Evolutionary conservation across 345 rosid species (phyloP), one percentile per base, ranked within the genome.

Genomic region (Pistacia vera): DNA sequence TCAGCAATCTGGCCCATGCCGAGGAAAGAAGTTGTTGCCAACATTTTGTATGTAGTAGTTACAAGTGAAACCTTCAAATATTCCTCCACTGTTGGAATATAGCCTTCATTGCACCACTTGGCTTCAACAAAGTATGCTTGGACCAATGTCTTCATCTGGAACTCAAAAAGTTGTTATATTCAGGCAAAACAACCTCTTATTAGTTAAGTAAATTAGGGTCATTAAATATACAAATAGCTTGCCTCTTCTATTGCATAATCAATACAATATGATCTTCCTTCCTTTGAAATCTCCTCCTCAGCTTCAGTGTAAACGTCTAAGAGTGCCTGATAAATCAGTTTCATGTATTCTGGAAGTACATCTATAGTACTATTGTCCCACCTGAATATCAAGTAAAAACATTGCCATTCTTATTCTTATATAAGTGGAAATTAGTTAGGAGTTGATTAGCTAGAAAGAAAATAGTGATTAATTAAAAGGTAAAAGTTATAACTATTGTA

Each of bases 31-130:
- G 33, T 30, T 30, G 46, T 41, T 1, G 46, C 46, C 8, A 41
- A 41, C 46, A 41, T 51, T 51, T 11, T 3, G 17, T 11, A 51
- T 2, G 16, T 4, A 51, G 13, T 2, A 4, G 55, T 11, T 12
- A 51, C 16, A 3, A 14, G 9, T 51, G 16, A 12, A 51, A 12
- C 17, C 9, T 12, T 2, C 55, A 51, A 12, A 4, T 78, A 78
- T 14, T 71, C 80, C 1, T 74, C 77, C 3, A 80, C 0, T 11
- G 72, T 25, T 67, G 64, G 22, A 74, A 62, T 5, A n/a, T 16
- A 18, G 71, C 63, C 14, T 20, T 46, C 0, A 55, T 56, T 11
- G 65, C 76, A 51, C 81, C 86, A 77, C 74, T 78, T 83, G 51
- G 38, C 10, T 69, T 33, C 87, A 51, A 51, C 9, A 14, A 51